phyloP scores from a whole-genome alignment of 441 rosid genomes.

The Populus hybrid region DNA sequence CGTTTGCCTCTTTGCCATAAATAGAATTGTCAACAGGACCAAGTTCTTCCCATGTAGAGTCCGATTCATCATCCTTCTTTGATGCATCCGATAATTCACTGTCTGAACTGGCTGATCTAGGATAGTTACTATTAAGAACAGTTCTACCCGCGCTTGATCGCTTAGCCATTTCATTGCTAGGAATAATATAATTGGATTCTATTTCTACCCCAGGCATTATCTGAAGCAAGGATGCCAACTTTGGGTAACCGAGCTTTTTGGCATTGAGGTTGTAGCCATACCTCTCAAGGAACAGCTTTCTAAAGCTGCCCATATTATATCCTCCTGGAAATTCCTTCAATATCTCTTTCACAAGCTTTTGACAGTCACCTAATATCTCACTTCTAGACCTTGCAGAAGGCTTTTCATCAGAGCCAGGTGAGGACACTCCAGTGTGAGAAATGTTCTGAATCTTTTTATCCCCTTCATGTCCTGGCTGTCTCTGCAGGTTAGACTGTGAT shows the following conservation, averaged over 20 bases:
- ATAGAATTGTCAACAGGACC: slow-evolving; percentile 45
- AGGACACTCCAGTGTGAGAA: slow-evolving; percentile 39
- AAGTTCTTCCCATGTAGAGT: slow-evolving; percentile 58
- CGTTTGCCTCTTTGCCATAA: slow-evolving; percentile 14
- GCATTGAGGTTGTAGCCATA: slow-evolving; percentile 54
- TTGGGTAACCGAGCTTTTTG: slow-evolving; percentile 50
- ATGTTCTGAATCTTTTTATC: slow-evolving; percentile 30
- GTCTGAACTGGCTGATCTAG: slow-evolving; percentile 17
- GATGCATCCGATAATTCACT: slow-evolving; percentile 26
- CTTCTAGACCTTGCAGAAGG: slow-evolving; percentile 36
- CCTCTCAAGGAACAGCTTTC: slow-evolving; percentile 41
- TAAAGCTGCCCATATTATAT: slow-evolving; percentile 41
- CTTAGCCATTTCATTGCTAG: slow-evolving; percentile 26
- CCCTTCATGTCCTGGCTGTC: slow-evolving; percentile 7
- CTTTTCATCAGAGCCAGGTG: slow-evolving; percentile 19
- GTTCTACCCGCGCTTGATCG: slow-evolving; percentile 9
- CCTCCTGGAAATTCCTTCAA: slow-evolving; percentile 53
- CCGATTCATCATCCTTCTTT: slow-evolving; percentile 37
- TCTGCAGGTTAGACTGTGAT: slow-evolving; percentile 11
- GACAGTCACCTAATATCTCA: slow-evolving; percentile 49
- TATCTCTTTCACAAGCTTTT: slow-evolving; percentile 48
- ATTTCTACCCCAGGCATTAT: slow-evolving; percentile 52
- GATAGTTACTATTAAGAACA: not conserved
- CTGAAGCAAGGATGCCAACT: slow-evolving; percentile 43
- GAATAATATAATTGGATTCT: slow-evolving; percentile 44